Conservation (phyloP, 2,329 filamentous ascomycete genomes). For the Epichloe coenophiala region DNA sequence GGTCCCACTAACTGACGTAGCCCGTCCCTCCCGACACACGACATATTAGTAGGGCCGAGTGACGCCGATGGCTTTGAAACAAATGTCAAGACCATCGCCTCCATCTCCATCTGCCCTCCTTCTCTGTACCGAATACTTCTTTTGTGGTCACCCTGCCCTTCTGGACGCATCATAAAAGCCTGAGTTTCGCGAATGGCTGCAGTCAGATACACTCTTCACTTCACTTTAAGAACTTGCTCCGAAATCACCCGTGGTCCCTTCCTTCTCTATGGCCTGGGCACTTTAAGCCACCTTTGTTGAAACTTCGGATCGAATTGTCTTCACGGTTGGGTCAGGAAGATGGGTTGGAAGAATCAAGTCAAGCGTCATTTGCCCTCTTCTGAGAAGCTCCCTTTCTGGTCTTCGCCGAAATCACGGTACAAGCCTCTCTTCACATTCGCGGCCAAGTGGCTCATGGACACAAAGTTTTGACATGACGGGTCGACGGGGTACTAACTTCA, state of each 20-base stretch:
- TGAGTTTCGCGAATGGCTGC: background rate
- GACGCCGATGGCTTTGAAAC: constrained; percentile 22
- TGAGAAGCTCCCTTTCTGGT: constrained; percentile 19
- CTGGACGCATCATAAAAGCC: background rate
- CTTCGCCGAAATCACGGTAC: constrained; percentile 15
- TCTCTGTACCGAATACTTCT: background rate
- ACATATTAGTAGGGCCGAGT: constrained; percentile 23
- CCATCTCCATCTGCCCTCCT: background rate
- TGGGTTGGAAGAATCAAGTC: constrained; percentile 24
- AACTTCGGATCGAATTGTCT: background rate
- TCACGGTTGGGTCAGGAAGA: constrained; percentile 10
- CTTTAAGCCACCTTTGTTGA: background rate
- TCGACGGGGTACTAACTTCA: background rate
- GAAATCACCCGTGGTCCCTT: background rate
- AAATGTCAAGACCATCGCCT: constrained; percentile 3
- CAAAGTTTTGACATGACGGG: background rate
- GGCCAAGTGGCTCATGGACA: constrained; percentile 4
- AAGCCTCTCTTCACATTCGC: background rate
- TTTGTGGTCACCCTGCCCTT: background rate
- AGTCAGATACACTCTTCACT: background rate
- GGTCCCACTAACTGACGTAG: constrained; percentile 19
- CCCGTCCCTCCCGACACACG: constrained; percentile 15
- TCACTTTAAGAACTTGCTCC: background rate
- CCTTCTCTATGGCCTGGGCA: background rate
- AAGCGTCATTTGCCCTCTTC: constrained; percentile 21